A percentile compares a stretch with the other conserved stretches of the same genome.
Evolutionary conservation across 2,329 filamentous ascomycete genomes (phyloP).

Genomic region (Monosporascus sp.): DNA sequence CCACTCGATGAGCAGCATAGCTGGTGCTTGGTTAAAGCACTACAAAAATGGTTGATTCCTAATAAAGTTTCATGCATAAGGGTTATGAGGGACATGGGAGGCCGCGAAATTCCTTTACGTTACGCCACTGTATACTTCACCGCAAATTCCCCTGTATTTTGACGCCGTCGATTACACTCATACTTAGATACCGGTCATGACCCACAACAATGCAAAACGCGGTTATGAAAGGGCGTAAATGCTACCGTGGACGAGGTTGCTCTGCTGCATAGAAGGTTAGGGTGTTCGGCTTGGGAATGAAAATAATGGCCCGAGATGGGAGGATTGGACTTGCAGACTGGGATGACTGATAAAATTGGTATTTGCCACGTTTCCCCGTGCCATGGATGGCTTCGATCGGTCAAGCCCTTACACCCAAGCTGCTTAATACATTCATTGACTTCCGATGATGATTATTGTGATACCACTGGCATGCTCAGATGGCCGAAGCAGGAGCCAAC

Average conservation of each 20-base stretch:
- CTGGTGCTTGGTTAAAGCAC: no score
- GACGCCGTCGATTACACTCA: neutral
- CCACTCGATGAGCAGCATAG: no score
- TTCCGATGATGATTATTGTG: neutral
- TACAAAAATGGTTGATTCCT: neutral
- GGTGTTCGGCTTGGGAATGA: conserved; percentile 6
- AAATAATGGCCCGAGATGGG: neutral
- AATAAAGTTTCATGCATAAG: neutral
- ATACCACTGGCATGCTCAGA: neutral
- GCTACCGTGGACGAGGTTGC: neutral
- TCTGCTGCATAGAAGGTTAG: conserved; percentile 6
- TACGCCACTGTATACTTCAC: neutral
- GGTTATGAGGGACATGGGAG: neutral
- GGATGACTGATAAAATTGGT: neutral
- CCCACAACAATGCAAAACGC: conserved; percentile 11
- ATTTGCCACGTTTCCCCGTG: conserved; percentile 6
- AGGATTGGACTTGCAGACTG: conserved; percentile 2
- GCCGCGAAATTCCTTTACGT: neutral
- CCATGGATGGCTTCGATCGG: conserved; percentile 18
- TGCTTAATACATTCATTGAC: neutral
- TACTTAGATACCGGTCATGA: conserved; percentile 11
- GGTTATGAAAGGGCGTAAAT: conserved; percentile 5
- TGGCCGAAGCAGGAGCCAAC: neutral
- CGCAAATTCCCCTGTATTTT: neutral
- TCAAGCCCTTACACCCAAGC: conserved; percentile 13